Conservation (phyloP, 768 basidiomycete species). For the Boletus tomentosulus region DNA sequence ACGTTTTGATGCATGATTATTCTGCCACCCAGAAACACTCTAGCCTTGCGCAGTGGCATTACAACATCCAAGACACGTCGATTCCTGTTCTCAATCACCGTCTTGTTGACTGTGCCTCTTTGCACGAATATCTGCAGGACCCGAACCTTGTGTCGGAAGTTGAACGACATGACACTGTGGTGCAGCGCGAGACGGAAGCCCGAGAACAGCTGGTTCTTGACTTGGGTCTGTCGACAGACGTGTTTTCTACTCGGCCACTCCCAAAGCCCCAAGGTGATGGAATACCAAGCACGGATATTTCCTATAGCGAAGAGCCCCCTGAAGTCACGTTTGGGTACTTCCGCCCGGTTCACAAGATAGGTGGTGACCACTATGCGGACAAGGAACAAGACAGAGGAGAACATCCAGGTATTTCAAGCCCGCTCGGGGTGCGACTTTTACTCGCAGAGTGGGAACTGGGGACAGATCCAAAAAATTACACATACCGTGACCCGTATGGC, state of each 20-base stretch:
- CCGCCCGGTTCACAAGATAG: slow-evolving; percentile 40
- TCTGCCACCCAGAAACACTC: slow-evolving; percentile 38
- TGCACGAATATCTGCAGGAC: slow-evolving; percentile 37
- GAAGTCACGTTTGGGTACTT: slow-evolving; percentile 60
- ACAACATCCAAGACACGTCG: slow-evolving; percentile 46
- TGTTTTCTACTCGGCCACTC: slow-evolving; percentile 49
- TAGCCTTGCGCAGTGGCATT: slow-evolving; percentile 49
- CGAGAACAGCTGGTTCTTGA: slow-evolving; percentile 62
- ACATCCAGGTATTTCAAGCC: slow-evolving; percentile 28
- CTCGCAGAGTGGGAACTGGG: slow-evolving; percentile 68
- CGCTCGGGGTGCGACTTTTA: slow-evolving; percentile 57
- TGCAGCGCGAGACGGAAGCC: slow-evolving; percentile 49
- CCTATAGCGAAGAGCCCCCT: slow-evolving; percentile 53
- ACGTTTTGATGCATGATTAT: slow-evolving; percentile 46
- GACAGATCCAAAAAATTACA: slow-evolving; percentile 44
- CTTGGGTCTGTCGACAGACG: slow-evolving; percentile 52
- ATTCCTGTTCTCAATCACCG: slow-evolving; percentile 38
- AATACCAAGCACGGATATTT: slow-evolving; percentile 32
- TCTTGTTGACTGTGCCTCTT: slow-evolving; percentile 30
- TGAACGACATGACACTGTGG: slow-evolving; percentile 36
- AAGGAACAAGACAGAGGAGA: slow-evolving; percentile 14
- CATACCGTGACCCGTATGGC: slow-evolving; percentile 55
- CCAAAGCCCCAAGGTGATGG: slow-evolving; percentile 14
- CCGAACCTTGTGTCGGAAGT: slow-evolving; percentile 41
- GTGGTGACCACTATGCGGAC: slow-evolving; percentile 26